Percentiles rank a stretch among this genome's conserved stretches.
phyloP scores from a whole-genome alignment of 495 filamentous ascomycete genomes.

The Lasiosphaeriaceae sp. region DNA sequence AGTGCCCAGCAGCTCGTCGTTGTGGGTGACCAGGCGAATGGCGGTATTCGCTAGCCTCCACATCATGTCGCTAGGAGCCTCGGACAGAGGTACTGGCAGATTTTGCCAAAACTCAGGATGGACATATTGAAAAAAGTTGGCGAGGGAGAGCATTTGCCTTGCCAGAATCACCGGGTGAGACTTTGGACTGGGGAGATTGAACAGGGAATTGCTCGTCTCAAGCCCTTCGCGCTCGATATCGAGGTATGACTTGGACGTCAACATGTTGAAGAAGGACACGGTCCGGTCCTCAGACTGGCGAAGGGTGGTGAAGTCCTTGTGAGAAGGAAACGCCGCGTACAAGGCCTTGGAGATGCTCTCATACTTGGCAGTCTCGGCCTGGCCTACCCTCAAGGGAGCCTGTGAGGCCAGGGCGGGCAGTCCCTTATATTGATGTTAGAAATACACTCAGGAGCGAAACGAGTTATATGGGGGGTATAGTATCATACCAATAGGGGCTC shows the following conservation, averaged over 20 bases:
- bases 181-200: background rate
- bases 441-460: background rate
- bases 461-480: background rate
- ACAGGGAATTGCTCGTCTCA: background rate
- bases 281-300: background rate
- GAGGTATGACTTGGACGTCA: background rate
- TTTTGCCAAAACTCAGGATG: too few relatives aligned
- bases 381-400: background rate
- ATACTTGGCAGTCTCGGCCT: background rate
- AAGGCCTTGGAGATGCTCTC: background rate
- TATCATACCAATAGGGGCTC: too few relatives aligned
- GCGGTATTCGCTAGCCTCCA: slow-evolving; percentile 30
- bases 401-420: background rate
- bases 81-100: too few relatives aligned
- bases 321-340: background rate
- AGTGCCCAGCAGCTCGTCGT: slow-evolving; percentile 42
- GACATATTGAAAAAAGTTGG: background rate
- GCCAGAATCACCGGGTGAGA: background rate
- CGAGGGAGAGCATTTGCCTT: background rate
- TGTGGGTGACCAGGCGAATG: slow-evolving; percentile 38
- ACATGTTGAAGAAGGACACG: background rate
- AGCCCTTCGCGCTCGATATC: background rate
- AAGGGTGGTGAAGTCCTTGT: background rate
- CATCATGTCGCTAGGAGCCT: too few relatives aligned
- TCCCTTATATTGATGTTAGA: background rate